Evolutionary conservation across 1,284 basidiomycete species (phyloP).

Genomic region (Coniferiporia weirii): DNA sequence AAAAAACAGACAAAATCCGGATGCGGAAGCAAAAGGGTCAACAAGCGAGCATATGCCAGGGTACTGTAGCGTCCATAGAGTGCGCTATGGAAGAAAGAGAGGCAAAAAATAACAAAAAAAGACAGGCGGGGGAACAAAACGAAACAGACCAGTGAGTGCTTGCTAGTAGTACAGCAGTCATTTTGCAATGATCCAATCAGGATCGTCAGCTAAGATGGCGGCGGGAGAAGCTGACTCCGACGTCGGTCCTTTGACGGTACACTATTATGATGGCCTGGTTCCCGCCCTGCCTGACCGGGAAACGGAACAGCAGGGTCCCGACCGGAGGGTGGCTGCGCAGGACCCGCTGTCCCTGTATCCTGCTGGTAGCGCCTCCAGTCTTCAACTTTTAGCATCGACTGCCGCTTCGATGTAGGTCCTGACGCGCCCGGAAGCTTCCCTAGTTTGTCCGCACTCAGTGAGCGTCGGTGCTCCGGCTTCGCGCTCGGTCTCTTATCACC

Average conservation of each 20-base stretch:
- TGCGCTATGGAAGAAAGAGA: not conserved
- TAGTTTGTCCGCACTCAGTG: constrained; percentile 56
- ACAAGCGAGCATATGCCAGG: not conserved
- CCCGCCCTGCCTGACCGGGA: constrained; percentile 26
- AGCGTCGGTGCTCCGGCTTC: constrained; percentile 38
- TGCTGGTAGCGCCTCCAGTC: constrained; percentile 75
- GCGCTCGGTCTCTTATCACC: constrained; percentile 31
- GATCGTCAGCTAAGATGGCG: not conserved
- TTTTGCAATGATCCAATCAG: not conserved
- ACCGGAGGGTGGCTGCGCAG: constrained; percentile 2
- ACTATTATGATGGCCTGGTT: constrained; percentile 17
- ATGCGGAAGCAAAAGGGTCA: not conserved
- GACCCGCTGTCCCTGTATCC: constrained; percentile 26
- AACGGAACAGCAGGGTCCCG: constrained; percentile 32
- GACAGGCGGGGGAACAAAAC: not conserved
- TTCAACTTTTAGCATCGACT: constrained; percentile 73
- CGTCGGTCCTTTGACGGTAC: constrained; percentile 23
- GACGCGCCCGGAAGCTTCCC: constrained; percentile 34
- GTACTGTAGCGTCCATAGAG: not conserved
- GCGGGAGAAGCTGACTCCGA: constrained; percentile 16
- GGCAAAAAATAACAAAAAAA: not conserved
- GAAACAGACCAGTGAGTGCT: not conserved
- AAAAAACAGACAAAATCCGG: not conserved
- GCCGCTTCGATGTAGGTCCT: constrained; percentile 43
- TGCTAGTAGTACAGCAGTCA: constrained; percentile 4